Conservation (phyloP, 371 early-diverging fungal genomes). For the Mucor piriformis region DNA sequence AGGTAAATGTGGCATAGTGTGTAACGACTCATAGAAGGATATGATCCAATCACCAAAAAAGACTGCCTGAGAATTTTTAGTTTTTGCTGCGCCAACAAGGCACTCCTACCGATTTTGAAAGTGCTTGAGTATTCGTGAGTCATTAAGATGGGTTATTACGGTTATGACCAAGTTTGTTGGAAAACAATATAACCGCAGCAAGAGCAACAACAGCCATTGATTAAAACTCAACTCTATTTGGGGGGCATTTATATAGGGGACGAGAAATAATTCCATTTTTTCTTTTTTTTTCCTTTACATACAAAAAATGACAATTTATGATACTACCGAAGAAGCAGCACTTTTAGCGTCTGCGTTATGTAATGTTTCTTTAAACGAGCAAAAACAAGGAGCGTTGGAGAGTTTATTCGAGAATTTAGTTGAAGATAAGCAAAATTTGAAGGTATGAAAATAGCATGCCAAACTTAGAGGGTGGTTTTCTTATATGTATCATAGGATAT, state of each 20-base stretch:
- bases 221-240: no score
- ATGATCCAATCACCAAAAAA: no score
- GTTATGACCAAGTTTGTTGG: no score
- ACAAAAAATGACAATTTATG: constrained; percentile 8
- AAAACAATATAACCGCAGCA: no score
- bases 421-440: not conserved
- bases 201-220: no score
- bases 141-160: no score
- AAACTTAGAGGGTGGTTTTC: no score
- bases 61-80: no score
- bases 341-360: constrained; percentile 23
- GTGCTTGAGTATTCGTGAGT: not conserved
- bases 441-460: not conserved
- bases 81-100: no score
- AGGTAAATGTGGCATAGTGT: no score
- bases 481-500: constrained; percentile 20
- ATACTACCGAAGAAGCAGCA: constrained; percentile 18
- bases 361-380: constrained; percentile 14
- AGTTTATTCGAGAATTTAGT: constrained; percentile 6
- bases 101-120: not conserved
- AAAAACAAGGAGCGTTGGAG: constrained; percentile 7
- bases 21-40: no score
- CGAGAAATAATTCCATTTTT: not conserved
- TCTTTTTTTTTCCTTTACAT: not conserved
- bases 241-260: constrained; percentile 11